Base-by-base conservation (phyloP, 768 basidiomycete genomes). In the Tephrocybe sp. region DNA sequence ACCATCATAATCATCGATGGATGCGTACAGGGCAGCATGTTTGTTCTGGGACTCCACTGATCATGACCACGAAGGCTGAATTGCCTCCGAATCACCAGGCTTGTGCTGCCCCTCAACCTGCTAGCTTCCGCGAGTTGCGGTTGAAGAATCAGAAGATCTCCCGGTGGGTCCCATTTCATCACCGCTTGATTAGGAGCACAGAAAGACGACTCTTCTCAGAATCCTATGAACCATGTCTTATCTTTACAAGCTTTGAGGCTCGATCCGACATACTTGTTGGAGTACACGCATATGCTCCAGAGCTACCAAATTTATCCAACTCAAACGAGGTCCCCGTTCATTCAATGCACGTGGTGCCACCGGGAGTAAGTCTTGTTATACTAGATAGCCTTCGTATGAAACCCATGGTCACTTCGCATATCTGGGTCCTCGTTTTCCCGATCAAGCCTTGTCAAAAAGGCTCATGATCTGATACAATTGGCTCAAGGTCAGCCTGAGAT, bases 151-250 rank as follows among this genome's bases (percentile, higher is more conserved):
- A 31, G 43, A 52, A 51, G 55, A 49, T 52, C 50, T 39, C 47
- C 51, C 39, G 43, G 36, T 45, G 34, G 50, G 17, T 39, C 20
- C 26, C 19, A 20, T 22, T 39, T 52, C 39, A 47, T 47, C 39
- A 44, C 47, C 39, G 51, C 31, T 45, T 52, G 39, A 56, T 49
- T 34, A 56, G 48, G 55, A 52, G 51, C 47, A 44, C 36, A 19
- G 39, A 39, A 35, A 12, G 11, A 13, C 39, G 5, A 14, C 4
- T 4, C 38, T 44, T 41, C 36, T 33, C 9, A 36, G 34, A 38
- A 41, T 13, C 30, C 16, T 43, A 31, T 16, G 39, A 36, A 54
- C 8, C 30, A 11, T 39, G 19, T 47, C 33, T 34, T 46, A 45
- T 52, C 45, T 52, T 33, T 35, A 30, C 20, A 52, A 52, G 44